These are phyloP conservation scores for Clavaria fumosa DNA, from an alignment of 768 basidiomycete species.

Conservation along the genomic window DNA sequence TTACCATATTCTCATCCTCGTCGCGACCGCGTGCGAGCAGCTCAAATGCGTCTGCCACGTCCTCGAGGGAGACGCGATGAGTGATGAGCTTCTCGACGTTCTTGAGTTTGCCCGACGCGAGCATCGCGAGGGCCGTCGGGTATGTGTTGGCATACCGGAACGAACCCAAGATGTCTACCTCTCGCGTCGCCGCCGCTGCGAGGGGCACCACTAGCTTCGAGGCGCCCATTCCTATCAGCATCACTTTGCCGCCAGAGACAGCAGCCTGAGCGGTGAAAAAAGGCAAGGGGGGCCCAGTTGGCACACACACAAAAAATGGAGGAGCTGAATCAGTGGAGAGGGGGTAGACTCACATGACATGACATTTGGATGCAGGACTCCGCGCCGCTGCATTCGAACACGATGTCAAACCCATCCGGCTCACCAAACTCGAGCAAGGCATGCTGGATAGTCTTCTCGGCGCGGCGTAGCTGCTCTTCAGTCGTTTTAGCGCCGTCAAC, in stretches of 20 bases:
- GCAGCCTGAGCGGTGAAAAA: constrained; percentile 41
- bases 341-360: constrained; percentile 52
- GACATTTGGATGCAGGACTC: constrained; percentile 87
- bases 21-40: constrained; percentile 65
- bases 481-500: constrained; percentile 15
- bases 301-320: constrained; percentile 4
- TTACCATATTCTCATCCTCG: constrained; percentile 63
- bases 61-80: constrained; percentile 52
- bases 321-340: background rate
- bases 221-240: constrained; percentile 94
- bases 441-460: constrained; percentile 38
- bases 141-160: constrained; percentile 91
- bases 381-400: constrained; percentile 93
- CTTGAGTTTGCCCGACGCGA: constrained; percentile 48
- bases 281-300: background rate
- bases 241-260: constrained; percentile 72
- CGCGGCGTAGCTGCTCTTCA: constrained; percentile 42
- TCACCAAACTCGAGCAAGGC: constrained; percentile 41
- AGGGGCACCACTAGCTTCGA: constrained; percentile 72
- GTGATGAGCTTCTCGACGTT: constrained; percentile 65
- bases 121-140: constrained; percentile 65
- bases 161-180: constrained; percentile 85
- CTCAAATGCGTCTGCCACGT: constrained; percentile 67
- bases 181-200: constrained; percentile 66
- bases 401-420: constrained; percentile 75